These are phyloP conservation scores for Flaveria sonorensis DNA, from an alignment of 129 eudicot genomes.

Conservation along the genomic window DNA sequence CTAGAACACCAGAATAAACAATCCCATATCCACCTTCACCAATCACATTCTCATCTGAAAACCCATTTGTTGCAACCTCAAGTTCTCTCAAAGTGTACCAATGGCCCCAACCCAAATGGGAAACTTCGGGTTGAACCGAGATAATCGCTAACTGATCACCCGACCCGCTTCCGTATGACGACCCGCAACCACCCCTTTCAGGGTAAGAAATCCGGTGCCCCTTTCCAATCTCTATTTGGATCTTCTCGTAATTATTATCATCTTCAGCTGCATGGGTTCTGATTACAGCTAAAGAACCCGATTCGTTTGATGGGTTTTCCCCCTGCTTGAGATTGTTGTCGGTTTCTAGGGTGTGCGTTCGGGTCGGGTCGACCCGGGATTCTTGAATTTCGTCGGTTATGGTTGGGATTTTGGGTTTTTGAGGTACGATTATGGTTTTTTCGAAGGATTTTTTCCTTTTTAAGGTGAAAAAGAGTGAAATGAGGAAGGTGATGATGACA, in stretches of 20 bases:
- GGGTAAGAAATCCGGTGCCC: conserved; percentile 68
- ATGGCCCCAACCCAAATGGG: conserved; percentile 95
- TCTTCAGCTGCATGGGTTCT: conserved; percentile 35
- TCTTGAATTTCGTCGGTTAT: conserved; percentile 61
- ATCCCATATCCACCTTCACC: conserved; percentile 97
- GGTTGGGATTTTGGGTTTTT: conserved; percentile 61
- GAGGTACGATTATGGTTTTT: conserved; percentile 28
- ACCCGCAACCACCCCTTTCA: conserved; percentile 34
- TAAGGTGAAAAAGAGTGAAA: conserved; percentile 73
- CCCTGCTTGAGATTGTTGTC: conserved; percentile 4
- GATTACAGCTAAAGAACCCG: conserved; percentile 43
- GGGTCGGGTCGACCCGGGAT: conserved; percentile 52
- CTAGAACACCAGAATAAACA: conserved; percentile 65
- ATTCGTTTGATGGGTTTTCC: conserved; percentile 27
- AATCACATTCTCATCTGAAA: conserved; percentile 75
- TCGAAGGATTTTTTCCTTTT: conserved; percentile 32
- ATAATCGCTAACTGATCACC: conserved; percentile 44
- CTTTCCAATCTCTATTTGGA: conserved; percentile 74
- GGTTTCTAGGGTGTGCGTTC: conserved; percentile 12
- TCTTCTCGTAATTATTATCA: conserved; percentile 45
- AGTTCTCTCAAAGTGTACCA: conserved; percentile 91
- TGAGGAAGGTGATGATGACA: conserved; percentile 54
- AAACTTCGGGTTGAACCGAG: conserved; percentile 66
- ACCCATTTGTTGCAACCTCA: conserved; percentile 67
- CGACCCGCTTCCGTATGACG: conserved; percentile 47